These are phyloP conservation scores for Komagataella mondaviorum DNA, from an alignment of 805 yeast species.

Conservation along the genomic window DNA sequence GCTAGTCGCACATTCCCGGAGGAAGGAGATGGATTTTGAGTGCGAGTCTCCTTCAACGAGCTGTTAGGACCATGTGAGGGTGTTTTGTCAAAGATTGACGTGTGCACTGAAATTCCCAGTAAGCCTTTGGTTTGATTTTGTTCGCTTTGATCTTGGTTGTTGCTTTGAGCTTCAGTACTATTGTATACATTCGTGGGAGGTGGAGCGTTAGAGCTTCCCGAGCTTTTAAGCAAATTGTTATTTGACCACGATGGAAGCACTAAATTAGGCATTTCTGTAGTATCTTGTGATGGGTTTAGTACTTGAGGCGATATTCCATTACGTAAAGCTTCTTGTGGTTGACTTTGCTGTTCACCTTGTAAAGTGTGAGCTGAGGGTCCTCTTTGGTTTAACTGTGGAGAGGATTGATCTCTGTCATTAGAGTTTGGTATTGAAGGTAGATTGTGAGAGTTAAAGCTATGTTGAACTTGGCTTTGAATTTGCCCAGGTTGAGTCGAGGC, in stretches of 20 bases:
- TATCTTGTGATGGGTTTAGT: not conserved
- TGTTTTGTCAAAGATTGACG: not conserved
- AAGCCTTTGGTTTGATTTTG: not conserved
- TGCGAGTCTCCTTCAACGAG: not conserved
- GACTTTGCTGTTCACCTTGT: not conserved
- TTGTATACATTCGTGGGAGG: not conserved
- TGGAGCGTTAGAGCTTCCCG: not conserved
- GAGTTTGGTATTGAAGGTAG: not conserved
- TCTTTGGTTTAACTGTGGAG: not conserved
- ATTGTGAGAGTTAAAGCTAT: not conserved
- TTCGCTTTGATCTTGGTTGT: not conserved
- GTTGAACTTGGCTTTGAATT: not conserved
- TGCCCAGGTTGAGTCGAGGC: not conserved
- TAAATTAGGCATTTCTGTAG: not conserved
- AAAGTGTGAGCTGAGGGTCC: not conserved
- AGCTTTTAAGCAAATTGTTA: not conserved
- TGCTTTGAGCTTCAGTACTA: not conserved
- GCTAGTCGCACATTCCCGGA: not conserved
- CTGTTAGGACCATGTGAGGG: not conserved
- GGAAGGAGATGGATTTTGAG: not conserved
- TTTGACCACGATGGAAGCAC: not conserved
- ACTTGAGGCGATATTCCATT: not conserved
- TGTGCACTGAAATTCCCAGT: not conserved
- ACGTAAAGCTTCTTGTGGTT: not conserved
- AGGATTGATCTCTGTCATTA: not conserved